Conservation (phyloP, 2,329 filamentous ascomycete species). For the Aureobasidium subglaciale region DNA sequence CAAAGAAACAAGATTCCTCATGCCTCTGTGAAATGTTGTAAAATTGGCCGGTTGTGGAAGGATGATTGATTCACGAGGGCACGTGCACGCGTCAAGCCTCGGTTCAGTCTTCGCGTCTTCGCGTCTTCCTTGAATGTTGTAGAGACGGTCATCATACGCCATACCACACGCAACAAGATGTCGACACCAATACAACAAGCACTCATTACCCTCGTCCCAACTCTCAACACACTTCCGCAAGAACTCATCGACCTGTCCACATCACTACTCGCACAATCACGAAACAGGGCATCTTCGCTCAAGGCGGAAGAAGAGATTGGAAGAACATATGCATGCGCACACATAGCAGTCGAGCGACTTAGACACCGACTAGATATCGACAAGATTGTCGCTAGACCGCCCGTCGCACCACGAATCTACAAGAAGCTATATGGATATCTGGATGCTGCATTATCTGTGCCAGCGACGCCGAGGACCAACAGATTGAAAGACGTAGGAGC, state of each 20-base stretch:
- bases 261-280: conserved; percentile 72
- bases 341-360: conserved; percentile 84
- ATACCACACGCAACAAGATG: no score
- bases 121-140: not conserved
- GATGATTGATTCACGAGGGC: not conserved
- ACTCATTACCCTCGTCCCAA: conserved; percentile 66
- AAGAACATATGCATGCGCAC: conserved; percentile 75
- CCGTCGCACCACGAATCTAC: conserved; percentile 73
- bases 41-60: not conserved
- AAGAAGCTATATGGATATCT: conserved; percentile 77
- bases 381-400: conserved; percentile 65
- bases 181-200: conserved; percentile 65
- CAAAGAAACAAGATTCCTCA: not conserved
- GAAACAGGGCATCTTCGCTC: conserved; percentile 66
- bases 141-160: not conserved
- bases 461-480: conserved; percentile 31
- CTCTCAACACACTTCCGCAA: conserved; percentile 60
- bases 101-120: conserved; percentile 1
- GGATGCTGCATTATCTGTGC: conserved; percentile 55
- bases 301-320: conserved; percentile 83
- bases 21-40: not conserved
- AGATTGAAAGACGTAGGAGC: conserved; percentile 15
- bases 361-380: conserved; percentile 72
- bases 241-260: conserved; percentile 64
- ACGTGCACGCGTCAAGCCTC: conserved; percentile 5